A percentile compares a stretch with the other conserved stretches of the same genome.
Conservation (phyloP, 2,329 filamentous ascomycete species). For the Cladobotryum mycophilum region DNA sequence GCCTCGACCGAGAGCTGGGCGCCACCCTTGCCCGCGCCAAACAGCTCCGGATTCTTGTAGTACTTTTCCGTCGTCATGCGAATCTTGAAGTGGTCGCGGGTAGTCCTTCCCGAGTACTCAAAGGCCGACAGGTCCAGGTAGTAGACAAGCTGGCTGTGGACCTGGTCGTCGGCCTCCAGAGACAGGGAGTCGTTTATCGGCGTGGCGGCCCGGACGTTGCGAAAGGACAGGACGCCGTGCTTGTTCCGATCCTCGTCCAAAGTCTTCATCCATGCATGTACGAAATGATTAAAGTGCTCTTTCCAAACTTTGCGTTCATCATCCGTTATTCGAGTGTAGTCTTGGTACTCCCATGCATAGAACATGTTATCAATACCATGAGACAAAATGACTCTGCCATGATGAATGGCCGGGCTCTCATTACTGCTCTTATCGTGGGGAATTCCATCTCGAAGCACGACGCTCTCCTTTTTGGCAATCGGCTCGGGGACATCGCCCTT, state of each 20-base stretch:
- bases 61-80: not conserved
- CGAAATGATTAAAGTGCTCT: not conserved
- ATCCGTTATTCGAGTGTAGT: not conserved
- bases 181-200: not conserved
- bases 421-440: too few relatives aligned
- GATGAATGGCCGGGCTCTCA: not conserved
- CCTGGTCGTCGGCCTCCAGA: not conserved
- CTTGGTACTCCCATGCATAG: constrained; percentile 1
- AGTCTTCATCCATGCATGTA: not conserved
- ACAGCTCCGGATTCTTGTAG: not conserved
- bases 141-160: not conserved
- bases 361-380: not conserved
- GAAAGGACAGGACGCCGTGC: constrained; percentile 2
- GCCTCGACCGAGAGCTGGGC: not conserved
- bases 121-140: not conserved
- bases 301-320: not conserved
- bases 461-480: too few relatives aligned
- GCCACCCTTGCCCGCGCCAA: not conserved
- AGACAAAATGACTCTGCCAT: not conserved
- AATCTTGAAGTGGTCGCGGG: not conserved
- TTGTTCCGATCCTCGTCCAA: constrained; percentile 1
- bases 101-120: constrained; percentile 1
- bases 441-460: too few relatives aligned
- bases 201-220: not conserved
- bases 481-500: too few relatives aligned